Conservation (phyloP, 2,329 filamentous ascomycete genomes). For the Penicillium sp. region DNA sequence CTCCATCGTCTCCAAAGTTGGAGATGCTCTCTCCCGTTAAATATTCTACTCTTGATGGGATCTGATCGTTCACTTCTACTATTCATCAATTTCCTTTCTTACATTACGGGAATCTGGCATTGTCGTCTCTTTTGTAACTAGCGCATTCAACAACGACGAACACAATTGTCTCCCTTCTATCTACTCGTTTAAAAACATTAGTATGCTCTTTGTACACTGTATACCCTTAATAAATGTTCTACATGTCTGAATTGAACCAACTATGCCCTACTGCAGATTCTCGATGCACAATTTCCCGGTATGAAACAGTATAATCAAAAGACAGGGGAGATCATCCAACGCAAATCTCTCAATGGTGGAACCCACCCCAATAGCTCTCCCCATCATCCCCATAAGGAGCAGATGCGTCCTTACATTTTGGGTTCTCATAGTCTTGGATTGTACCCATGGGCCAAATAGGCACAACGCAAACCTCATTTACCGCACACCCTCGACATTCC, state of each 20-base stretch:
- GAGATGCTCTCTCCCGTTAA: slow-evolving; percentile 11
- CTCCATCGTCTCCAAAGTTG: slow-evolving; percentile 13
- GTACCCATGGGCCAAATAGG: slow-evolving; percentile 64
- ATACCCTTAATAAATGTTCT: neutral
- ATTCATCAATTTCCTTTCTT: neutral
- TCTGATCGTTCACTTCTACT: slow-evolving; percentile 21
- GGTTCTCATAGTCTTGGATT: slow-evolving; percentile 54
- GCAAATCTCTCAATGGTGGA: slow-evolving; percentile 3
- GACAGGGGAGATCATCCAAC: too few relatives aligned
- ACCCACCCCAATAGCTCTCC: slow-evolving; percentile 31
- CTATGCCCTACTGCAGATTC: neutral
- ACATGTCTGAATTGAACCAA: neutral
- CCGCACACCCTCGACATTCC: slow-evolving; percentile 53
- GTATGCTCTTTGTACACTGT: neutral
- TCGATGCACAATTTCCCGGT: neutral
- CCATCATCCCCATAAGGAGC: slow-evolving; percentile 23
- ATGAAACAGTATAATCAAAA: neutral
- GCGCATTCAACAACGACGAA: neutral
- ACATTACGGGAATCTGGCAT: neutral
- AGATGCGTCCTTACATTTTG: slow-evolving; percentile 43
- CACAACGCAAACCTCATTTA: slow-evolving; percentile 59
- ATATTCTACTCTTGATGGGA: slow-evolving; percentile 17
- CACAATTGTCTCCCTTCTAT: neutral
- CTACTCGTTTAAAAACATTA: neutral
- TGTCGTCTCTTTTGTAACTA: neutral